Percentiles rank a stretch among this genome's conserved stretches.
Evolutionary conservation across 768 basidiomycete species (phyloP).

Genomic region (Auricularia cornea): DNA sequence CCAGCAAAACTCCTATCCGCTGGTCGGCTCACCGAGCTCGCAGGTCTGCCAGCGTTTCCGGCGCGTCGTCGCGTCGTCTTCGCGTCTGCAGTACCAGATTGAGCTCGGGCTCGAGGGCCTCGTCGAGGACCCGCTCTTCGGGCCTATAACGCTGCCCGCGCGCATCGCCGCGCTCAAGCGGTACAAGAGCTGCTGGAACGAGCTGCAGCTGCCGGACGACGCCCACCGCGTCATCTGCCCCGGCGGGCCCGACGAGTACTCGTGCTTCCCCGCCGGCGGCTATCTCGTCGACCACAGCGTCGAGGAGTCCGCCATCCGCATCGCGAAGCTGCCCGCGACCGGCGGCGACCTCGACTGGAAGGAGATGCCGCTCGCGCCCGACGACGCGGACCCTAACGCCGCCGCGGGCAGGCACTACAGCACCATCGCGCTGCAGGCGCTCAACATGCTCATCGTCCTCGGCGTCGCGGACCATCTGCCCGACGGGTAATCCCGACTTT

Average conservation of each 20-base stretch:
- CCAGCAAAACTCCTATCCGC: not conserved
- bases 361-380: not conserved
- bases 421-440: not conserved
- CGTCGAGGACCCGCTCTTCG: not conserved
- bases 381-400: not conserved
- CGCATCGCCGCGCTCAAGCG: not conserved
- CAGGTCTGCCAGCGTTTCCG: not conserved
- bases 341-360: not conserved
- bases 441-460: not conserved
- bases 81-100: not conserved
- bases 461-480: not conserved
- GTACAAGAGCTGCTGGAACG: constrained; percentile 1
- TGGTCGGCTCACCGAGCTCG: not conserved
- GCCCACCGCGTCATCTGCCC: not conserved
- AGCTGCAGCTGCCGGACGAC: not conserved
- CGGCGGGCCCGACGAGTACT: not conserved
- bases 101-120: not conserved
- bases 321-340: not conserved
- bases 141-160: not conserved
- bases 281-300: not conserved
- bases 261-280: not conserved
- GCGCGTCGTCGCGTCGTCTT: not conserved
- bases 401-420: not conserved
- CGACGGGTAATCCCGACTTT: not conserved
- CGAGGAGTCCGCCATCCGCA: not conserved